A percentile compares a stretch with the other conserved stretches of the same genome.
phyloP scores from a whole-genome alignment of 2,329 filamentous ascomycete species.

The Colletotrichum orbiculare region DNA sequence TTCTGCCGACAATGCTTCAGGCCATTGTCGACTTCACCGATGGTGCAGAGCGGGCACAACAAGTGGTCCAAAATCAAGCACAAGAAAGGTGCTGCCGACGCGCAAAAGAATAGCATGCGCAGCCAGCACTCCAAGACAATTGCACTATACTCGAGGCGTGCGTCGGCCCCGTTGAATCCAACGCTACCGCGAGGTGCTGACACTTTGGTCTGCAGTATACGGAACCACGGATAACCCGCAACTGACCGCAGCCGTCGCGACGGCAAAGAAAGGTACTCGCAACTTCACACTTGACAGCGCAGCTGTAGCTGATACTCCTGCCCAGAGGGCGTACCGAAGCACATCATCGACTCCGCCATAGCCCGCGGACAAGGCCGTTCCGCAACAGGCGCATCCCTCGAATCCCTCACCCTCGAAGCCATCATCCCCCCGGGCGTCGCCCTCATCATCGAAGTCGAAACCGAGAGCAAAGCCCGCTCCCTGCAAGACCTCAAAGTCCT shows the following conservation, averaged over 20 bases:
- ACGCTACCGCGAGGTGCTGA: neutral
- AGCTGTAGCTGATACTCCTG: neutral
- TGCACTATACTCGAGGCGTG: conserved; percentile 79
- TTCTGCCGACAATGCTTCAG: conserved; percentile 62
- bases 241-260: conserved; percentile 76
- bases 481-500: conserved; percentile 78
- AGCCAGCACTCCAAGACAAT: conserved; percentile 78
- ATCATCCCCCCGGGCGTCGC: conserved; percentile 82
- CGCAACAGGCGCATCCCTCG: conserved; percentile 78
- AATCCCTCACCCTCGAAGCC: conserved; percentile 81
- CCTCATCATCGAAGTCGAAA: conserved; percentile 85
- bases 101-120: conserved; percentile 79
- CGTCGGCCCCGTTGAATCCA: conserved; percentile 39
- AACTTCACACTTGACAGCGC: conserved; percentile 33
- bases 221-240: conserved; percentile 80
- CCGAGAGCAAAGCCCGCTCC: conserved; percentile 80
- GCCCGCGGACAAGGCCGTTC: conserved; percentile 90
- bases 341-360: conserved; percentile 85
- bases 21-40: conserved; percentile 57
- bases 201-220: conserved; percentile 65
- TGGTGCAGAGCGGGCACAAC: conserved; percentile 77
- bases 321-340: conserved; percentile 81
- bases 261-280: conserved; percentile 78
- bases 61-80: conserved; percentile 98
- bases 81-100: conserved; percentile 89